A percentile compares a stretch with the other conserved stretches of the same genome.
These are phyloP conservation scores for Peronospora farinosa DNA, from an alignment of 352 stramenopile genomes.

Conservation along the genomic window DNA sequence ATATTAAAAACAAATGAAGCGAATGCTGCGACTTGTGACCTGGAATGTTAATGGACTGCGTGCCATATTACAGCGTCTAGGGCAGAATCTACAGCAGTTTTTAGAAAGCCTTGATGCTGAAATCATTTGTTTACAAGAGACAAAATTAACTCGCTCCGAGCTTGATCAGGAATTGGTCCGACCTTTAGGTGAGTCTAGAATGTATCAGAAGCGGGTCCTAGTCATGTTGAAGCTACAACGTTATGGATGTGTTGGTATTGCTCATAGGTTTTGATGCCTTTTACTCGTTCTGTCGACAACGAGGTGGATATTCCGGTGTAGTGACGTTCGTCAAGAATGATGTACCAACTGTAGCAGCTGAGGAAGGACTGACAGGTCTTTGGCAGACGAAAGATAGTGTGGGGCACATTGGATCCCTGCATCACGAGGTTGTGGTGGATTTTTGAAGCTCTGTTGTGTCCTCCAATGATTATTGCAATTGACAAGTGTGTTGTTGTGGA, in stretches of 20 bases:
- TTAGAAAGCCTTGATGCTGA: constrained; percentile 55
- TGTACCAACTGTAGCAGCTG: constrained; percentile 48
- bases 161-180: constrained; percentile 72
- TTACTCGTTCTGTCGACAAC: constrained; percentile 67
- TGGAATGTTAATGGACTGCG: constrained; percentile 86
- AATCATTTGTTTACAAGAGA: constrained; percentile 82
- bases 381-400: constrained; percentile 55
- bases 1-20: constrained; percentile 7
- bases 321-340: constrained; percentile 59
- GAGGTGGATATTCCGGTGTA: constrained; percentile 74
- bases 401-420: constrained; percentile 43
- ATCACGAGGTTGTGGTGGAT: constrained; percentile 33
- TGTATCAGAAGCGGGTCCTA: background rate
- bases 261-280: constrained; percentile 67
- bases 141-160: constrained; percentile 78
- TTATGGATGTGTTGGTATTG: constrained; percentile 1
- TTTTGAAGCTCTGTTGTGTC: background rate
- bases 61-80: constrained; percentile 58
- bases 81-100: constrained; percentile 43
- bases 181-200: constrained; percentile 33
- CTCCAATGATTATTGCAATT: background rate
- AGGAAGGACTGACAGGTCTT: constrained; percentile 63
- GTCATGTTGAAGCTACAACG: constrained; percentile 8
- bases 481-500: background rate
- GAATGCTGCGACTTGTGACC: constrained; percentile 51